Percentiles rank a stretch among this genome's conserved stretches.
phyloP scores from a whole-genome alignment of 2,329 filamentous ascomycete genomes.

The Dichotomopilus funicola region DNA sequence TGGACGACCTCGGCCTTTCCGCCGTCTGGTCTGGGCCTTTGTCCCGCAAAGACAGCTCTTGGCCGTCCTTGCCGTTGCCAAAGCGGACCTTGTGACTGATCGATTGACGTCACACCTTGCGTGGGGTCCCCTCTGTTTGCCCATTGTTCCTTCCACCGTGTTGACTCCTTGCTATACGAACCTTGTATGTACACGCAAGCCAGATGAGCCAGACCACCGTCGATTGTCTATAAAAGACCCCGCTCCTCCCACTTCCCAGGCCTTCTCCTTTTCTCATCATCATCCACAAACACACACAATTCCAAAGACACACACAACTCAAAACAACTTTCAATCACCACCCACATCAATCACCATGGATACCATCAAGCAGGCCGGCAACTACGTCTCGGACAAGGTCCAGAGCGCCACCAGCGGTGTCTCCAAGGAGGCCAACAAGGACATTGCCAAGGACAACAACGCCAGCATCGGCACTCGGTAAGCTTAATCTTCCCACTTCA shows the following conservation, averaged over 20 bases:
- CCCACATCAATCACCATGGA: slow-evolving; percentile 32
- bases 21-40: too few species aligned
- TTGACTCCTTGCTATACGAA: not conserved
- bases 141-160: not conserved
- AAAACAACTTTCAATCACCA: slow-evolving; percentile 12
- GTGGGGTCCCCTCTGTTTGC: not conserved
- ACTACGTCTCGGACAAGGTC: slow-evolving; percentile 53
- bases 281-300: slow-evolving; percentile 16
- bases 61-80: too few species aligned
- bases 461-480: slow-evolving; percentile 40
- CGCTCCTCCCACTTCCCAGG: slow-evolving; percentile 3
- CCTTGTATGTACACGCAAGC: not conserved
- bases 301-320: slow-evolving; percentile 11
- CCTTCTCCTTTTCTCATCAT: slow-evolving; percentile 15
- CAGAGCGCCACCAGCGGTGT: slow-evolving; percentile 23
- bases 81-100: too few species aligned
- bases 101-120: too few species aligned
- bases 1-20: too few species aligned
- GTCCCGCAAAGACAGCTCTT: too few species aligned
- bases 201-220: not conserved
- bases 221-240: slow-evolving; percentile 19
- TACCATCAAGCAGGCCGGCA: slow-evolving; percentile 45
- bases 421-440: slow-evolving; percentile 17
- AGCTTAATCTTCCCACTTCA: slow-evolving; percentile 7
- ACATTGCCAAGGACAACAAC: slow-evolving; percentile 46